Evolutionary conservation across 2,329 filamentous ascomycete genomes (phyloP), one percentile per base, ranked within the genome.

Genomic region (Colletotrichum sp.): DNA sequence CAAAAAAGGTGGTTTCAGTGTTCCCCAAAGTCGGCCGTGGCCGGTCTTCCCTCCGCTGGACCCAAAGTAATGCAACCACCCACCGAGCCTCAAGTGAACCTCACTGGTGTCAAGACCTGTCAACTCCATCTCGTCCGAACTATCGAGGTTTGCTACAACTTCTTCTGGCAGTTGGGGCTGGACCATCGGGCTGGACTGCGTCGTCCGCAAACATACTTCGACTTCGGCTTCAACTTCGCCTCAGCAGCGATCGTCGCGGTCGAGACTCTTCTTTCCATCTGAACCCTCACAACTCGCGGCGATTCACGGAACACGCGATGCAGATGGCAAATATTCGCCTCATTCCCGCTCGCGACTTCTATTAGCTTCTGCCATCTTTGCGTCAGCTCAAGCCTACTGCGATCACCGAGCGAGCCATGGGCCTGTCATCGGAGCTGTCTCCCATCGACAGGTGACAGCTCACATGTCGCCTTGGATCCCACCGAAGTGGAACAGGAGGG

Each of bases 391-490:
- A 34, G 34, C 32, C 59, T 75, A 36, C 34, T 64, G 28, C 74
- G 70, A 66, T 16, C 34, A 32, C 65, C 59, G 71, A 69, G 62
- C 48, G 74, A 74, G 66, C 59, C 44, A 39, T 26, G 48, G 12
- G 48, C 52, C 44, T 63, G 48, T 48, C 22, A 65, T 69, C 64
- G 48, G 32, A 68, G 16, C 16, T 13, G 59, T 52, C 8, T 22
- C 18, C 22, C 32, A 57, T 62, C 22, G n/a, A n/a, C 55, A 26
- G 70, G 36, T 75, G 69, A 75, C 69, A 73, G 63, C 69, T 68
- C 73, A 73, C 28, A 64, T 62, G 22, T 66, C 52, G 39, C 24
- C 64, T 64, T 26, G 28, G 65, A 62, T 26, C 62, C 55, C 64
- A 55, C 67, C 64, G 39, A 69, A 62, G 13, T 57, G 28, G 59